These are phyloP conservation scores for Helianthus tuberosus DNA, from an alignment of 129 eudicot species.

Conservation along the genomic window DNA sequence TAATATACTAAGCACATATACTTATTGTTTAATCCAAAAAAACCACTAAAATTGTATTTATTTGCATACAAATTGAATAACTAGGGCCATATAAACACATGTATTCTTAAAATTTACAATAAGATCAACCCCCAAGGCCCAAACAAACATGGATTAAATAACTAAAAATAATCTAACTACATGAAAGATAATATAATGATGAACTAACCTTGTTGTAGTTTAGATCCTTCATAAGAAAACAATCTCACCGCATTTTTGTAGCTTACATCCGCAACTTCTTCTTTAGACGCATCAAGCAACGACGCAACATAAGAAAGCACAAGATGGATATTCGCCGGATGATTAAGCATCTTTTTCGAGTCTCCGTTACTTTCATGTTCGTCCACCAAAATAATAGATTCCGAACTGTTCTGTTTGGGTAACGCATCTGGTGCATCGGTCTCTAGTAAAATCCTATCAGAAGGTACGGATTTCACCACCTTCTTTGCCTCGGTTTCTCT, in stretches of 20 bases:
- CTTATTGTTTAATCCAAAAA: no score
- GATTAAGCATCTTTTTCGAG: conserved; percentile 58
- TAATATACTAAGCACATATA: no score
- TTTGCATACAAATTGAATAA: no score
- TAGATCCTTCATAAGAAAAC: conserved; percentile 87
- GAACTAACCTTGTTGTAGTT: conserved; percentile 44
- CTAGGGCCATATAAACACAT: no score
- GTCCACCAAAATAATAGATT: conserved; percentile 49
- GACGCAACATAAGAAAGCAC: conserved; percentile 60
- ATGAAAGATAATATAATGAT: neutral
- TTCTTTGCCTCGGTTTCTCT: conserved; percentile 84
- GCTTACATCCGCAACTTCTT: conserved; percentile 70
- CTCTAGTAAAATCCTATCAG: conserved; percentile 82
- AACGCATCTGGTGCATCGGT: conserved; percentile 97
- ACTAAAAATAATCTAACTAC: neutral
- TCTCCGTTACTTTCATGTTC: conserved; percentile 35
- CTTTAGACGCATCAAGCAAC: conserved; percentile 63
- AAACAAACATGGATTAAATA: no score
- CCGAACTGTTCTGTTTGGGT: conserved; percentile 44
- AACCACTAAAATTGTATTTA: no score
- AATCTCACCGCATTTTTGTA: conserved; percentile 64
- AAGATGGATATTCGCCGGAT: conserved; percentile 81
- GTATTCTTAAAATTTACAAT: no score
- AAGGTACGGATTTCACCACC: conserved; percentile 75
- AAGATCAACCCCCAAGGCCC: no score